Evolutionary conservation across 371 early-diverging fungal species (phyloP), one percentile per base, ranked within the genome.

Genomic region (Mucor plumbeus): DNA sequence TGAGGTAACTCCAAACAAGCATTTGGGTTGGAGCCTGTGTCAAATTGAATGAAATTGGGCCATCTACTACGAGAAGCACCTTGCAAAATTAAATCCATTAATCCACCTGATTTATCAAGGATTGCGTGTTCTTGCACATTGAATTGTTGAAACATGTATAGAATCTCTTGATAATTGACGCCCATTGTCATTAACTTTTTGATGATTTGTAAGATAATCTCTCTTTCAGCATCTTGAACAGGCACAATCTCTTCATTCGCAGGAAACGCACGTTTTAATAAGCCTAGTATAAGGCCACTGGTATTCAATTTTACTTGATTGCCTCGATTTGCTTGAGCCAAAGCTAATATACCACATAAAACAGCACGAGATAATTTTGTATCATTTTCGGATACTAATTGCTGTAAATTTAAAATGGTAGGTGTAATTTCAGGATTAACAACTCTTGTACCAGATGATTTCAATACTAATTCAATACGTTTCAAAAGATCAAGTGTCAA

Each of bases 31-130:
- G 67, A 34, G 0, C 53, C 64, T 65, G 79, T 68, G 54, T 88
- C 87, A 66, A 93, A 90, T 41, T 90, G 90, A 14, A 92, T 80
- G 64, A 92, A 90, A 11, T 81, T 81, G 1, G 93, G 93, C 83
- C 87, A 87, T 38, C 88, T 74, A 60, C 90, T 87, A 21, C 81
- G 82, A 26, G 83, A 78, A 0, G 87, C 79, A 2, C 87, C 88
- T 53, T 89, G 87, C 5, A 90, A 69, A 15, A 91, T 70, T 43
- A 90, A 66, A 34, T 90, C 89, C 70, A 88, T 70, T 41, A 85
- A 58, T 6, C 65, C 64, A 35, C 31, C 21, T 44, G 59, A 43
- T 11, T 33, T 47, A 15, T 69, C 33, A 35, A 71, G 59, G 17
- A 54, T 47, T 5, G 36, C 11, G 15, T 50, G 57, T 48, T 19